Evolutionary conservation across 2,329 filamentous ascomycete species (phyloP).

Genomic region (Botrytis tulipae): DNA sequence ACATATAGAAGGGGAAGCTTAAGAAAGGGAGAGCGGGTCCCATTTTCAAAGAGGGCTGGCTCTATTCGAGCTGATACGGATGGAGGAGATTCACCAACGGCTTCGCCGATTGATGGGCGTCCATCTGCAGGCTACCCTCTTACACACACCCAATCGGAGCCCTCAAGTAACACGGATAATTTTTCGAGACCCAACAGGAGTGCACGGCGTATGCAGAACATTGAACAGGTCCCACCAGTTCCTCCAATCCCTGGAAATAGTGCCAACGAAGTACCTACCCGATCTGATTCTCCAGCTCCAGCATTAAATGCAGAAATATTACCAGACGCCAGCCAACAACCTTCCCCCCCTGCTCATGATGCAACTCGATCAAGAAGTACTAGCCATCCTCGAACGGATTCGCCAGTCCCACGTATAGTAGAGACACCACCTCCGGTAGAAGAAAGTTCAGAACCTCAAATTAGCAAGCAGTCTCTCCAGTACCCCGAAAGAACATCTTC

Average conservation of each 20-base stretch:
- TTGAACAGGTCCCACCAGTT: conserved; percentile 25
- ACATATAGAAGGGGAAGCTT: conserved; percentile 87
- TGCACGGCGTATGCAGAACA: conserved; percentile 32
- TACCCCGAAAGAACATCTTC: conserved; percentile 21
- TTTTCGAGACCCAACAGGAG: conserved; percentile 56
- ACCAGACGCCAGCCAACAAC: not conserved
- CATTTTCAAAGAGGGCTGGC: conserved; percentile 70
- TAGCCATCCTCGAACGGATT: conserved; percentile 34
- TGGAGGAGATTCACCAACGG: conserved; percentile 48
- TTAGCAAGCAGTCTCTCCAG: conserved; percentile 23
- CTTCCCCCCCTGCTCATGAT: conserved; percentile 5
- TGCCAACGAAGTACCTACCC: conserved; percentile 24
- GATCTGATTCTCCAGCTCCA: conserved; percentile 22
- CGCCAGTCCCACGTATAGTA: conserved; percentile 56
- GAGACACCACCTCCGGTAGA: conserved; percentile 57
- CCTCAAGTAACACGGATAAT: conserved; percentile 54
- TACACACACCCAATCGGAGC: conserved; percentile 68
- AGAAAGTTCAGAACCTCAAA: conserved; percentile 23
- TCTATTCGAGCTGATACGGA: conserved; percentile 61
- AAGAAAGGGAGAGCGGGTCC: conserved; percentile 71
- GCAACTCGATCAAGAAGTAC: conserved; percentile 27
- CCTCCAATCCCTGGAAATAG: conserved; percentile 20
- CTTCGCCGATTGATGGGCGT: conserved; percentile 49
- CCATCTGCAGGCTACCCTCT: conserved; percentile 42
- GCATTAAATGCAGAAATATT: conserved; percentile 8